Conservation (phyloP, 768 basidiomycete genomes). For the Mycena metata region DNA sequence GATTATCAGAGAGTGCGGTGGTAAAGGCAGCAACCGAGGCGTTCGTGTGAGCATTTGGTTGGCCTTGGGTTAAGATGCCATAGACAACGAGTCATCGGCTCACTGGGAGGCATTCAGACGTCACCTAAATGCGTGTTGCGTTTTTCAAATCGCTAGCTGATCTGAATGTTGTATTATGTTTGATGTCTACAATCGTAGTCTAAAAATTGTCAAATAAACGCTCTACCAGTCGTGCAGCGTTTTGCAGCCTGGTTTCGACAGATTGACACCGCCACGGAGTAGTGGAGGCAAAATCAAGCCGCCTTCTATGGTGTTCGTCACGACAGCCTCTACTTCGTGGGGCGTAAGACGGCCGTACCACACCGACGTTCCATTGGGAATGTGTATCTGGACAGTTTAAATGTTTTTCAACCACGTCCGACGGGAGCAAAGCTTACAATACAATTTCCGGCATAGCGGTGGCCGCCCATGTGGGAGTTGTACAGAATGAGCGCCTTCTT, state of each 20-base stretch:
- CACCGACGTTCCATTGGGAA: constrained; percentile 85
- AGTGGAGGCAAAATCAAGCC: constrained; percentile 89
- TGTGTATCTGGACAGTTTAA: constrained; percentile 70
- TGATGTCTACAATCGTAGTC: no score
- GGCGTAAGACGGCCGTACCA: constrained; percentile 98
- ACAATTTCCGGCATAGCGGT: constrained; percentile 88
- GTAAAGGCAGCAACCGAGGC: no score
- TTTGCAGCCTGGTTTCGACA: constrained; percentile 75
- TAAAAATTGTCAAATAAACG: no score
- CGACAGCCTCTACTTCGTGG: constrained; percentile 88
- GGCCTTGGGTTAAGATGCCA: no score
- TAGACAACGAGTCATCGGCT: no score
- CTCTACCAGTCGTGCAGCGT: constrained; percentile 80
- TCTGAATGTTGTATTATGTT: no score
- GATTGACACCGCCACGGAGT: constrained; percentile 89
- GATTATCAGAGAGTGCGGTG: no score
- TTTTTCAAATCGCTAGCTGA: no score
- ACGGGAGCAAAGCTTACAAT: constrained; percentile 18
- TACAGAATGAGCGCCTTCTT: constrained; percentile 87
- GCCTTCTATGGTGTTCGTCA: constrained; percentile 87
- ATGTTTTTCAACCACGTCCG: neutral
- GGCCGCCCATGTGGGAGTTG: constrained; percentile 95
- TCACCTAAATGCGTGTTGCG: no score
- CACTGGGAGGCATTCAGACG: no score
- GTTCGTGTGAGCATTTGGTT: no score